phyloP scores from a whole-genome alignment of 1,284 basidiomycete species.

The Ceratobasidium sp. region DNA sequence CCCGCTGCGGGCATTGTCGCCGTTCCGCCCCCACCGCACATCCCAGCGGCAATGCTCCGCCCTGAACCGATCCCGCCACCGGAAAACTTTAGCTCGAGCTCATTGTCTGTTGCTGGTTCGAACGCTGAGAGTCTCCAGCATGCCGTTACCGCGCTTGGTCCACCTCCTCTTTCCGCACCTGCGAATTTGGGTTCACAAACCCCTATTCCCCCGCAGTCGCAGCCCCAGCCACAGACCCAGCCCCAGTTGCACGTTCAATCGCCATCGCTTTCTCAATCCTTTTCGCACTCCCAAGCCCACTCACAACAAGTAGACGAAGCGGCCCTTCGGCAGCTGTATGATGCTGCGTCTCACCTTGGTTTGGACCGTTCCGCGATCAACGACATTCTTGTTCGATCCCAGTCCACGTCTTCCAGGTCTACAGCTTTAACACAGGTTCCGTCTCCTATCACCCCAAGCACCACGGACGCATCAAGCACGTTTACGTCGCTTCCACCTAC shows the following conservation, averaged over 20 bases:
- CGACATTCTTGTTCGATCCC: slow-evolving; percentile 76
- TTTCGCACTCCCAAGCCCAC: slow-evolving; percentile 1
- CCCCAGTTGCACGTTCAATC: too few relatives aligned
- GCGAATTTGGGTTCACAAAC: not conserved
- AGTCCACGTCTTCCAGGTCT: slow-evolving; percentile 70
- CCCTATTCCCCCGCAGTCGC: not conserved
- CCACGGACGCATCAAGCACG: slow-evolving; percentile 15
- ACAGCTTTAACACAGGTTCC: slow-evolving; percentile 38
- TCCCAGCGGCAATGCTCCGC: slow-evolving; percentile 35
- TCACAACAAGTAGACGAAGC: slow-evolving; percentile 54
- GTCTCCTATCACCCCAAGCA: slow-evolving; percentile 16
- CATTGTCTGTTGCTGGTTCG: slow-evolving; percentile 13
- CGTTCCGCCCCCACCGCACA: slow-evolving; percentile 35
- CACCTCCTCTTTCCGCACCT: slow-evolving; percentile 7
- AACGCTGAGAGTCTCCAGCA: slow-evolving; percentile 16
- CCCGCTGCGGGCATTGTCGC: not conserved
- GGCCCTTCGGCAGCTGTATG: slow-evolving; percentile 77
- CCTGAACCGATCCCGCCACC: slow-evolving; percentile 16
- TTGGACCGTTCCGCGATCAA: slow-evolving; percentile 77
- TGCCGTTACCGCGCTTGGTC: not conserved
- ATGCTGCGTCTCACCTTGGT: slow-evolving; percentile 79
- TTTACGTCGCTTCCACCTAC: slow-evolving; percentile 6
- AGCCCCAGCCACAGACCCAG: too few relatives aligned
- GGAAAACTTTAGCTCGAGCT: slow-evolving; percentile 38
- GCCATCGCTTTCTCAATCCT: not conserved